phyloP scores from a whole-genome alignment of 2,329 filamentous ascomycete species.

The Calonectria fujianensis region DNA sequence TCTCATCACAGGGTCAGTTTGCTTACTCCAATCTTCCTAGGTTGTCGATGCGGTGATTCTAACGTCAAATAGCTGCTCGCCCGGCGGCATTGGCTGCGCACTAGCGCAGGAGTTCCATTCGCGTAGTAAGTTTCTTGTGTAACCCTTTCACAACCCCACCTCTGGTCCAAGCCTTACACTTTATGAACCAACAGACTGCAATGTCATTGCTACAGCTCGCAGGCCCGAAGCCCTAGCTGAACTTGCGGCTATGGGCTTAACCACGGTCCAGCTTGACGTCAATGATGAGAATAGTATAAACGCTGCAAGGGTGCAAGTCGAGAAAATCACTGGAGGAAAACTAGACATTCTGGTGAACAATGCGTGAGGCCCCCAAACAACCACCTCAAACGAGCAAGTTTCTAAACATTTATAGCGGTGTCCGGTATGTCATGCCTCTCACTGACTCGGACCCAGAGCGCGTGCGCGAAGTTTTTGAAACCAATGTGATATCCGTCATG shows the following conservation, averaged over 20 bases:
- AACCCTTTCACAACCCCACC: not conserved
- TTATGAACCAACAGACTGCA: conserved; percentile 31
- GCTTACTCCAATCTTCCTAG: not conserved
- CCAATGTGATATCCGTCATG: conserved; percentile 62
- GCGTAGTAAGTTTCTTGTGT: conserved; percentile 35
- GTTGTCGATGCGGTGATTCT: not conserved
- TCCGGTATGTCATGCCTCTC: conserved; percentile 40
- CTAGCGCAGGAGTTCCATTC: conserved; percentile 70
- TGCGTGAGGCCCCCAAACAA: conserved; percentile 41
- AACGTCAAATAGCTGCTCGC: conserved; percentile 64
- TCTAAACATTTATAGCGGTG: conserved; percentile 25
- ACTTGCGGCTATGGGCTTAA: conserved; percentile 42
- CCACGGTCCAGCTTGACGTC: conserved; percentile 63
- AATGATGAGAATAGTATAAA: conserved; percentile 59
- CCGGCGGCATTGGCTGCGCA: conserved; percentile 70
- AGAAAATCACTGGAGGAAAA: conserved; percentile 59
- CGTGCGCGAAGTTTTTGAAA: conserved; percentile 55
- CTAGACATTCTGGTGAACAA: conserved; percentile 68
- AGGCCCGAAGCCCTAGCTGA: conserved; percentile 42
- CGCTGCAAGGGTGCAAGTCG: conserved; percentile 57
- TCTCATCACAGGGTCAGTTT: conserved; percentile 38
- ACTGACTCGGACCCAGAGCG: conserved; percentile 35
- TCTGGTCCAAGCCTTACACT: conserved; percentile 7
- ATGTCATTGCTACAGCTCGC: conserved; percentile 49
- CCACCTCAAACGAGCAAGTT: not conserved